Conservation (phyloP, 2,329 filamentous ascomycete species). For the Sporothrix globosa region DNA sequence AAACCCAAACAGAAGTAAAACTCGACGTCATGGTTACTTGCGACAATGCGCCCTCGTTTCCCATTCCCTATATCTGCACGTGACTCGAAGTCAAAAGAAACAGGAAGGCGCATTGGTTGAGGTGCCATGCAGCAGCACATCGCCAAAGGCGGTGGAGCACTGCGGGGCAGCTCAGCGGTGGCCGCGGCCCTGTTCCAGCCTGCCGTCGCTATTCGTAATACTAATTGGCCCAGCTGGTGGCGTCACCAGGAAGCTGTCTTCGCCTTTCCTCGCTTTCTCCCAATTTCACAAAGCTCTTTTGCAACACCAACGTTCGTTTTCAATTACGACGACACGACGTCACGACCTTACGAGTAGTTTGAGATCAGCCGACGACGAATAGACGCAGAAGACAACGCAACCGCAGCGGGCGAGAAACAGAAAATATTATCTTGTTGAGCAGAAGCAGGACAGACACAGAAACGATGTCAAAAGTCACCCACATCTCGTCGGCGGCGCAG, state of each 20-base stretch:
- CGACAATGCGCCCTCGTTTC: not conserved
- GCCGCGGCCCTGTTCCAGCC: conserved; percentile 4
- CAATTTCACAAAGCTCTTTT: not conserved
- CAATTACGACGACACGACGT: conserved; percentile 8
- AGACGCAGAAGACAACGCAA: not conserved
- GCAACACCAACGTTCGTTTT: not conserved
- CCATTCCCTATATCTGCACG: not conserved
- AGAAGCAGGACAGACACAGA: conserved; percentile 25
- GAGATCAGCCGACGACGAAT: not conserved
- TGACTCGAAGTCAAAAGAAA: not conserved
- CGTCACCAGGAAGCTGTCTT: not conserved
- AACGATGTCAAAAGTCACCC: conserved; percentile 42
- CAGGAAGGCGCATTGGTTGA: not conserved
- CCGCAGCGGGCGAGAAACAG: not conserved
- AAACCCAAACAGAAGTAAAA: not conserved
- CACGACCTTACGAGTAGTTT: not conserved
- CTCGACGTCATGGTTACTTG: not conserved
- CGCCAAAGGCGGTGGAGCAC: conserved; percentile 14
- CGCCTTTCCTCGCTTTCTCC: conserved; percentile 1
- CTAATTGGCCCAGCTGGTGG: conserved; percentile 20
- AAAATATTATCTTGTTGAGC: not conserved
- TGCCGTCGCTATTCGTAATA: conserved; percentile 21
- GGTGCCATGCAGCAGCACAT: conserved; percentile 21
- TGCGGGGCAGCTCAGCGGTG: conserved; percentile 23
- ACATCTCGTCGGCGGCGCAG: conserved; percentile 58